phyloP scores from a whole-genome alignment of 2,329 filamentous ascomycete species.

The Scolecobasidium constrictum region DNA sequence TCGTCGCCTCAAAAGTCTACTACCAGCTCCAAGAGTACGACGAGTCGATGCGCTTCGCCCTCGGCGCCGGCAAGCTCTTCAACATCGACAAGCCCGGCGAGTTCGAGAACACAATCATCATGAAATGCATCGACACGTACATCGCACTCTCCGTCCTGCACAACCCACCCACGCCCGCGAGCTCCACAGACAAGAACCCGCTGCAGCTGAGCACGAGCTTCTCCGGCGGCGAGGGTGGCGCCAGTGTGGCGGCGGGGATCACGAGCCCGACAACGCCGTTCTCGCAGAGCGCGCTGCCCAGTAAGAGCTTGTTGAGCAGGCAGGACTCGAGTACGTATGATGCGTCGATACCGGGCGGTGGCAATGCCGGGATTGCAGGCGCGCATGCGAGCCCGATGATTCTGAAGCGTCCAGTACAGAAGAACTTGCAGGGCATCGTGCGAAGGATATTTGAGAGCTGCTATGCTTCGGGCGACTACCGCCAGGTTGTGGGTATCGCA shows the following conservation, averaged over 20 bases:
- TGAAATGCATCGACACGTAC: conserved; percentile 96
- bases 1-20: conserved; percentile 96
- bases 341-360: conserved; percentile 42
- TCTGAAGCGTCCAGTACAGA: conserved; percentile 62
- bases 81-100: conserved; percentile 83
- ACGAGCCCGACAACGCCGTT: conserved; percentile 90
- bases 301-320: conserved; percentile 88
- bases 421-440: conserved; percentile 71
- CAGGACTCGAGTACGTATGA: conserved; percentile 55
- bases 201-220: conserved; percentile 76
- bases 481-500: conserved; percentile 92
- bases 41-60: conserved; percentile 96
- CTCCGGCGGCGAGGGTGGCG: conserved; percentile 52
- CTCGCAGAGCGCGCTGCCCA: conserved; percentile 83
- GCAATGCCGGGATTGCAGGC: conserved; percentile 42
- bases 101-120: conserved; percentile 98
- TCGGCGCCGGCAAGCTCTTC: conserved; percentile 90
- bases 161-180: conserved; percentile 40
- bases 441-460: conserved; percentile 87
- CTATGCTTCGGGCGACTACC: conserved; percentile 74
- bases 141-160: conserved; percentile 64
- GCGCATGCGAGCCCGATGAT: conserved; percentile 51
- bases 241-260: conserved; percentile 54
- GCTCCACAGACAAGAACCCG: conserved; percentile 39
- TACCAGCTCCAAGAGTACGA: conserved; percentile 98